Base-by-base conservation (phyloP, 208 protist genomes). In the Leishmania turanica region DNA sequence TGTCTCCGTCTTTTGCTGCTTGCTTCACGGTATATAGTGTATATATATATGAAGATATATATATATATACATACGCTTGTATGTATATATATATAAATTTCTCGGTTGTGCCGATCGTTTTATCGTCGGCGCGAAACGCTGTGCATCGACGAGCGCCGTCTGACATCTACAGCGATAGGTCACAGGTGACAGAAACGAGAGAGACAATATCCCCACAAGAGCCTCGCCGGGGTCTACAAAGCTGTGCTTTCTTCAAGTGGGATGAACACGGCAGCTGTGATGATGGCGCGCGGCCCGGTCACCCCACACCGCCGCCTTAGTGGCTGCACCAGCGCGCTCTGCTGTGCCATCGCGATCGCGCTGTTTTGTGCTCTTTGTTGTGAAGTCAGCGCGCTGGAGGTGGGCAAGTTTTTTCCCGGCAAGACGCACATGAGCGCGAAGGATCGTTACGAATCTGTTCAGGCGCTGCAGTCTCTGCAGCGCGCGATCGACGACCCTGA, bases 311-410 rank as follows among this genome's bases (percentile, higher is more conserved):
- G 31, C 31, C 11, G 31, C 11, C 60, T 2, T 66, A 66, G 31
- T 13, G 11, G 9, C 3, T 66, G n/a, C n/a, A 17, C 31, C 60
- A 37, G n/a, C 11, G 60, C 31, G 9, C 13, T 71, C 37, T 11
- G 17, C 24, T 40, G 7, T 47, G 66, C 37, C 65, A 42, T 42
- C 15, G 42, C 47, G 11, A 3, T 34, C 13, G 47, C 24, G 8
- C 66, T 71, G 5, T 53, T 56, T 13, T 74, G 70, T 74, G 47
- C 69, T 53, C 27, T 40, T 37, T 40, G 37, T 21, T 84, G 45
- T 53, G 31, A 72, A 58, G 64, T 51, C 17, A 9, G 31, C 17
- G 70, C 70, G 21, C 70, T 74, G 9, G 45, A 74, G 47, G 15
- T 74, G 19, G 70, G 47, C 24, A 37, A 74, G 21, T 56, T 74